These are phyloP conservation scores for Microsporum ferrugineum DNA, from an alignment of 2,329 filamentous ascomycete species.

Conservation along the genomic window DNA sequence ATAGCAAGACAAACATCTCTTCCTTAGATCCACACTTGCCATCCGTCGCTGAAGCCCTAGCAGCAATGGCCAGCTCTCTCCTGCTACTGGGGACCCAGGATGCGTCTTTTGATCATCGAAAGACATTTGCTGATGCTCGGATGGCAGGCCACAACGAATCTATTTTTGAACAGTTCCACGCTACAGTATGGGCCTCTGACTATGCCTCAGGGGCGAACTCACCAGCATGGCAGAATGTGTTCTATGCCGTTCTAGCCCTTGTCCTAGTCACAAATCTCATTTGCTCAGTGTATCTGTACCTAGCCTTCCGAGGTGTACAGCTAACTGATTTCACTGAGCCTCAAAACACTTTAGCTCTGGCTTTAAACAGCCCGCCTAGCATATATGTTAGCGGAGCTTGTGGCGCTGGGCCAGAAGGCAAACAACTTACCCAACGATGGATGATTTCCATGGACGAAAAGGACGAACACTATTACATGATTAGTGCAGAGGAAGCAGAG, in stretches of 20 bases:
- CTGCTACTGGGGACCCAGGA: conserved; percentile 50
- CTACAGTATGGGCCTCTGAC: conserved; percentile 51
- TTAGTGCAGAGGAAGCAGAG: conserved; percentile 20
- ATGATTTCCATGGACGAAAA: conserved; percentile 36
- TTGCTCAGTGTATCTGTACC: conserved; percentile 52
- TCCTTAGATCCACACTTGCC: conserved; percentile 45
- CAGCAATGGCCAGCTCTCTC: conserved; percentile 57
- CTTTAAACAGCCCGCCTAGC: conserved; percentile 52
- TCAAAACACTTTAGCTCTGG: conserved; percentile 60
- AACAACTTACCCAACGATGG: conserved; percentile 39
- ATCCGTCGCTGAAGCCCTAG: conserved; percentile 61
- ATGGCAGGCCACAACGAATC: conserved; percentile 25
- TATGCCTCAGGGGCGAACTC: conserved; percentile 57
- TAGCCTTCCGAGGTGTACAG: conserved; percentile 44
- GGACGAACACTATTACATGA: conserved; percentile 44
- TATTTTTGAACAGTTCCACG: conserved; percentile 47
- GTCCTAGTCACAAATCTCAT: conserved; percentile 58
- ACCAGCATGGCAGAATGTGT: conserved; percentile 50
- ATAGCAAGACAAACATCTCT: conserved; percentile 19
- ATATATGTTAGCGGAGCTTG: conserved; percentile 44
- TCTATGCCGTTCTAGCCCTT: conserved; percentile 54
- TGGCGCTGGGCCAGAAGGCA: conserved; percentile 43
- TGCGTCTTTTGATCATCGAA: conserved; percentile 48
- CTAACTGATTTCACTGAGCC: conserved; percentile 72
- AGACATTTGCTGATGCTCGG: background rate